Evolutionary conservation across 441 rosid species (phyloP), one percentile per base, ranked within the genome.

Genomic region (Mallotus repandus): DNA sequence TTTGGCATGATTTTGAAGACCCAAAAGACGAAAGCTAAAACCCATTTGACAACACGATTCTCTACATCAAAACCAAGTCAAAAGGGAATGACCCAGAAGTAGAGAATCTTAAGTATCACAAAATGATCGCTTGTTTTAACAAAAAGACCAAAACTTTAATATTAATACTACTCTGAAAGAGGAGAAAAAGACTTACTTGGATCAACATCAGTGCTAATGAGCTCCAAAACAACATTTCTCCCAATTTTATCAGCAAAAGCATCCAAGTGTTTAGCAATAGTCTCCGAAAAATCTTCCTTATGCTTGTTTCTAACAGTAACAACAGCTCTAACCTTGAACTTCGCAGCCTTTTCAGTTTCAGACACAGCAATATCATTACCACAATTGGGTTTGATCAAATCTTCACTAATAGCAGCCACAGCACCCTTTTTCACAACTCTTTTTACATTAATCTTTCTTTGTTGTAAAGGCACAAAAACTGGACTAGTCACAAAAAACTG

Each of bases 141-240:
- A 57, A 21, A 41, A 62, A 46, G 58, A 5, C 5, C 21, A 65
- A 15, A 59, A 52, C 12, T n/a, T 69, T 32, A 38, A 38, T 6
- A 38, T 41, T 19, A 45, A 11, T 9, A 65, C 4, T 15, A 19
- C 73, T 63, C 29, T 18, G 57, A 63, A 48, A 63, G 29, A 56
- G 63, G 18, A 2, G 25, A 25, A 52, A 22, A 18, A 59, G 13
- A 66, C 90, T 90, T 86, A 96, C 98, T 93, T 45, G 95, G 93
- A 85, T 95, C 97, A 79, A 88, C 58, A 63, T 93, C 87, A 4
- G 85, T 88, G 81, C 97, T 90, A 59, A 91, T 70, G 70, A 96
- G 96, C 87, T 91, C 87, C 84, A 96, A 81, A 12, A 87, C 91
- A 32, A 96, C 91, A 72, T 89, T 96, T 77, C 90, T 77, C 32